Base-by-base conservation (phyloP, 2,329 filamentous ascomycete genomes). In the Saccharata proteae region DNA sequence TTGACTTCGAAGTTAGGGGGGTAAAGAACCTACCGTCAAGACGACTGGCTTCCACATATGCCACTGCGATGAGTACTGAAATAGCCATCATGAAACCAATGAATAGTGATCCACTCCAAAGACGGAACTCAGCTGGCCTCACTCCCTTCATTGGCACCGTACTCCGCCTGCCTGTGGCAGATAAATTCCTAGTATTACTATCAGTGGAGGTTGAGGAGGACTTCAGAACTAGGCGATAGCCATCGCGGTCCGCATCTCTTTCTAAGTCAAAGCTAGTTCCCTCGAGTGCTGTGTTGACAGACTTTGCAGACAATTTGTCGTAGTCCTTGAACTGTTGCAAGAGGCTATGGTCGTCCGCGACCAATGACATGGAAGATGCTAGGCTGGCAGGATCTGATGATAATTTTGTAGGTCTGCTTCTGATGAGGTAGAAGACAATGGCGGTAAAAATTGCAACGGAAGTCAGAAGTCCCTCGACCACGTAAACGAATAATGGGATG, bases 401-500 rank as follows among this genome's bases (percentile, higher is more conserved):
- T 2, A 59, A 29, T n/a, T 41, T 41, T 4, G 39, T 32, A 1
- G 20, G 34, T 6, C 47, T 43, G 1, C 26, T 39, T 0, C 39
- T 5, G 1, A 47, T 52, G 2, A 49, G 19, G 11, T 43, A 41
- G 0, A 56, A 15, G 2, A 60, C 30, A 0, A 30, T 32, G 0
- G 45, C 25, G 0, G 47, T 38, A 5, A 43, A 37, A 0, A 57
- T 1, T 0, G 44, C 44, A 0, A 57, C 36, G 0, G 43, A 17
- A 0, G 35, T 47, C 0, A 63, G 40, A 2, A 62, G 30, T 0
- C 40, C 51, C 12, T 57, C 50, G 0, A 59, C 51, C 6, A 58
- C 40, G 20, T 56, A 57, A 0, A 49, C 45, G 23, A 63, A 64
- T 0, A 49, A 36, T 0, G 55, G 48, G 1, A 57, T 51, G 1